Evolutionary conservation across 2,329 filamentous ascomycete genomes (phyloP), one percentile per base, ranked within the genome.

Genomic region (Microdochium paspali): DNA sequence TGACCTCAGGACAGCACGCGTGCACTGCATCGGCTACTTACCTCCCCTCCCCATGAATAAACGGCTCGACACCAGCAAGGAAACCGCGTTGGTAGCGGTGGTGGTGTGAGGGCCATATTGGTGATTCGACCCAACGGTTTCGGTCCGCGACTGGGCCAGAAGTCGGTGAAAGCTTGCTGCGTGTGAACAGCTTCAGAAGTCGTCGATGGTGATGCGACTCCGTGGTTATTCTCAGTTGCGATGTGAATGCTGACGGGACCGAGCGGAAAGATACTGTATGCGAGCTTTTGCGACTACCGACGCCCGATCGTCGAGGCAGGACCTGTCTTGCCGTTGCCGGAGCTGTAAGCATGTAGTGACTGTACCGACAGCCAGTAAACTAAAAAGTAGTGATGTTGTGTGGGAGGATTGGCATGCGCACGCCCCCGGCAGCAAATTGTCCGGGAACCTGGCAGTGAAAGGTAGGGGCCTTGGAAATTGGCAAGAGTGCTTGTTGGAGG

Each of bases 31-130:
- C 12, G 10, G 23, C 56, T 46, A 50, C 64, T 51, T 59, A 80
- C 81, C 74, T 95, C 90, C 72, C 90, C 90, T 66, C 89, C 88
- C 87, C 88, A 95, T 18, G 89, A 95, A 66, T 95, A 95, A 40
- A 94, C 80, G 32, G 90, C 90, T 66, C 88, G 81, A 64, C 86
- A 90, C 88, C 89, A 94, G 68, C 89, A 95, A 49, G 90, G 90
- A 64, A 95, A 95, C 59, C 80, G 82, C 60, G 77, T 81, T 12
- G 89, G 90, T 53, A 93, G 69, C 59, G 76, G 69, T 54, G 72
- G 76, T 51, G 79, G 74, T 65, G 73, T 69, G 46, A 73, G 70
- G 52, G 71, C 70, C 77, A 81, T 82, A 45, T 51, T 66, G 59
- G 49, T 50, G 49, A 47, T 20, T n/a, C 18, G 15, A 9, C 35